Conservation (phyloP, 140 eudicot genomes). For the Senecio squalidus region DNA sequence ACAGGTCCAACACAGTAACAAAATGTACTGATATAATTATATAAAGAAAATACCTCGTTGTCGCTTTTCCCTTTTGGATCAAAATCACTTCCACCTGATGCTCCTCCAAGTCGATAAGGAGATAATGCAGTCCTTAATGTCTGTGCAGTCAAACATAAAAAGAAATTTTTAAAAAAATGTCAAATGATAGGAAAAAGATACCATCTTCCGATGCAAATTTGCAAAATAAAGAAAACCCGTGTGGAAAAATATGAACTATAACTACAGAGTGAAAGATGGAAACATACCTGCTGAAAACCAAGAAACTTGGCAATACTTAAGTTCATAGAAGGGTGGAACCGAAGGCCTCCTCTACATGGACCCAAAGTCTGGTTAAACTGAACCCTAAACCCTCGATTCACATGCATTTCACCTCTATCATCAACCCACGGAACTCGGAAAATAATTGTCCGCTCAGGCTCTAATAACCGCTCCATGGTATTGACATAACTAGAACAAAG, state of each 20-base stretch:
- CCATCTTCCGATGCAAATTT: background rate
- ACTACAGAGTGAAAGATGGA: slow-evolving; percentile 7
- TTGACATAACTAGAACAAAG: slow-evolving; percentile 62
- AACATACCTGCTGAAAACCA: slow-evolving; percentile 82
- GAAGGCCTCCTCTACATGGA: slow-evolving; percentile 96
- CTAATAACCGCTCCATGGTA: slow-evolving; percentile 95
- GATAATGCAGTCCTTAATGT: slow-evolving; percentile 87
- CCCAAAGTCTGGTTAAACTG: slow-evolving; percentile 91
- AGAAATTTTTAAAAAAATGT: background rate
- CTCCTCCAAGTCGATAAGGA: slow-evolving; percentile 96
- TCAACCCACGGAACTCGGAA: slow-evolving; percentile 97
- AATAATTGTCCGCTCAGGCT: slow-evolving; percentile 84
- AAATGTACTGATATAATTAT: background rate
- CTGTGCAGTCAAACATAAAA: slow-evolving; percentile 34
- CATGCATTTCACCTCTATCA: slow-evolving; percentile 95
- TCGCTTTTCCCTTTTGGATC: slow-evolving; percentile 97
- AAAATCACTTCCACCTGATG: slow-evolving; percentile 97
- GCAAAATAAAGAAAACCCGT: background rate
- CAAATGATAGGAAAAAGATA: background rate
- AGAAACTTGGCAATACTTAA: slow-evolving; percentile 92
- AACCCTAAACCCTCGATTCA: slow-evolving; percentile 88
- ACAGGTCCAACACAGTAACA: background rate
- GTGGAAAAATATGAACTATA: background rate
- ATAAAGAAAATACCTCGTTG: slow-evolving; percentile 56
- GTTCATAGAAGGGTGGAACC: slow-evolving; percentile 94